Conservation (phyloP, 495 filamentous ascomycete genomes). For the Penicillium canariense region DNA sequence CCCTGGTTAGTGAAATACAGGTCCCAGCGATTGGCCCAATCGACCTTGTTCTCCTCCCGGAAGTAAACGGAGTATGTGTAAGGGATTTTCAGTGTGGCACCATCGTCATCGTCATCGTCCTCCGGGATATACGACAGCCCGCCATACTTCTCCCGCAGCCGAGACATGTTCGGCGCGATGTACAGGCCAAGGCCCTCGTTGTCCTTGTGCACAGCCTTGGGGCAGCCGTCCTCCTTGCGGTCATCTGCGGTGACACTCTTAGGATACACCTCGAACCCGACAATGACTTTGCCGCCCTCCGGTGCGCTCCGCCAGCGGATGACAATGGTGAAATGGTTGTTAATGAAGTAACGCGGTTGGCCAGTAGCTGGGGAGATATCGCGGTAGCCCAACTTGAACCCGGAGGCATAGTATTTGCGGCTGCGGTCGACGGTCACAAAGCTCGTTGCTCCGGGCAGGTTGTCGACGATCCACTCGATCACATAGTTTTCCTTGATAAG, state of each 20-base stretch:
- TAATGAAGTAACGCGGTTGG: conserved; percentile 70
- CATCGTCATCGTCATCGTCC: conserved; percentile 61
- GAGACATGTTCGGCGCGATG: conserved; percentile 60
- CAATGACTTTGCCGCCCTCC: conserved; percentile 75
- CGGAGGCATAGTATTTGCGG: conserved; percentile 88
- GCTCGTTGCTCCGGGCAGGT: conserved; percentile 87
- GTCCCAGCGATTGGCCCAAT: conserved; percentile 89
- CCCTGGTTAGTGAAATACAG: conserved; percentile 91
- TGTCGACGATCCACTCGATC: conserved; percentile 95
- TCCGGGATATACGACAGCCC: conserved; percentile 58
- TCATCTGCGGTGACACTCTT: conserved; percentile 73
- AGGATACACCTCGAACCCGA: conserved; percentile 90
- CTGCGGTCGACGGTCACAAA: conserved; percentile 89
- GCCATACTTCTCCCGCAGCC: conserved; percentile 54
- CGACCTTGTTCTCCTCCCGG: conserved; percentile 75
- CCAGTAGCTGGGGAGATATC: conserved; percentile 61
- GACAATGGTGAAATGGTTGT: conserved; percentile 89
- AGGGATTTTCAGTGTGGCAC: conserved; percentile 71
- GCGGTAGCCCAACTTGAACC: conserved; percentile 88
- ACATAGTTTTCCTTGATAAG: conserved; percentile 83
- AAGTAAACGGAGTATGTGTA: conserved; percentile 95
- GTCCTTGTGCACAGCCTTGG: conserved; percentile 59
- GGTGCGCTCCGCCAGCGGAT: conserved; percentile 79
- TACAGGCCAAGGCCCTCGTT: conserved; percentile 66
- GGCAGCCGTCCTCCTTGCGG: conserved; percentile 62